phyloP scores from a whole-genome alignment of 352 stramenopile species.

The Phytopythium chamaehyphon region DNA sequence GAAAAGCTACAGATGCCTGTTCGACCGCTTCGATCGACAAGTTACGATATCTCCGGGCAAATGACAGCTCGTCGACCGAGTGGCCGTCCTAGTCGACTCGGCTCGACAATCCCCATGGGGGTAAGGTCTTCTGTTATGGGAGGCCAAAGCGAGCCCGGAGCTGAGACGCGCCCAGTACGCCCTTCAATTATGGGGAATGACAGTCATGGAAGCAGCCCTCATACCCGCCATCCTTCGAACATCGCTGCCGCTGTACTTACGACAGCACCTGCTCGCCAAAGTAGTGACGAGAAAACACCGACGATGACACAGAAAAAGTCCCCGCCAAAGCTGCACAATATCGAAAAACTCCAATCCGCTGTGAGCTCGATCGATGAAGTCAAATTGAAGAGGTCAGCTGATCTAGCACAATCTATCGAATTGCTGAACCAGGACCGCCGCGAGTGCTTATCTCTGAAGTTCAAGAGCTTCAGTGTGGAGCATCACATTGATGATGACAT shows the following conservation, averaged over 20 bases:
- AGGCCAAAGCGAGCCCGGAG: background rate
- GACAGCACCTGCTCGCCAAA: background rate
- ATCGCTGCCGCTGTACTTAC: background rate
- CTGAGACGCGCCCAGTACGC: background rate
- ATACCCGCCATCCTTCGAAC: constrained; percentile 6
- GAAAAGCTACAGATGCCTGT: constrained; percentile 33
- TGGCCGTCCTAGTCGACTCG: constrained; percentile 2
- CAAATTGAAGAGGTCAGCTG: constrained; percentile 32
- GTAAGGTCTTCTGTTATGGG: background rate
- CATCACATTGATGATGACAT: constrained; percentile 38
- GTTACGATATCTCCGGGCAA: background rate
- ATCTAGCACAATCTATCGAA: constrained; percentile 34
- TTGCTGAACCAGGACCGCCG: constrained; percentile 46
- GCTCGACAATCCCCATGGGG: background rate
- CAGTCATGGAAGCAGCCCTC: background rate
- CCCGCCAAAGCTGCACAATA: constrained; percentile 27
- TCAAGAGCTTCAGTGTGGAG: constrained; percentile 30
- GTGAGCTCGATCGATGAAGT: constrained; percentile 39
- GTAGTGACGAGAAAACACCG: background rate
- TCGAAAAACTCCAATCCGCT: constrained; percentile 49
- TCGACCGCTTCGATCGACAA: constrained; percentile 19
- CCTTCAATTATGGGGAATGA: background rate
- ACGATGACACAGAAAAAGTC: background rate
- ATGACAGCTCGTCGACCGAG: background rate
- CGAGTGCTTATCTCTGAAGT: constrained; percentile 54